Conservation (phyloP, 495 filamentous ascomycete species). For the Penicillium steckii region DNA sequence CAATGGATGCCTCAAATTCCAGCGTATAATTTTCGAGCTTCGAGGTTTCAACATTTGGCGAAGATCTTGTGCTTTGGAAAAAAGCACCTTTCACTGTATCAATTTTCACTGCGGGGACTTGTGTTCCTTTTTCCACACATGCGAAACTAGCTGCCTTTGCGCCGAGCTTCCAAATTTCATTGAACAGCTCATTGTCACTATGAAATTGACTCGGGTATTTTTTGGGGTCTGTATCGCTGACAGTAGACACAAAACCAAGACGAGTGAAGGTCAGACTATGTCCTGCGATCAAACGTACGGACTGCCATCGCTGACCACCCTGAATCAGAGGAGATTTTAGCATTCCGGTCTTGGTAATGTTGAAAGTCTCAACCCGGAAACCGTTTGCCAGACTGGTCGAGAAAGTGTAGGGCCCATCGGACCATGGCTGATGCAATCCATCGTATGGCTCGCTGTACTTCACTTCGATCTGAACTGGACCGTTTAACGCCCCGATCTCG, state of each 20-base stretch:
- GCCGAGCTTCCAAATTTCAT: conserved; percentile 5
- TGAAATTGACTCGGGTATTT: background rate
- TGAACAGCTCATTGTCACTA: background rate
- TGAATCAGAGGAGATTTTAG: conserved; percentile 1
- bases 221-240: background rate
- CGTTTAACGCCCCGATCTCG: background rate
- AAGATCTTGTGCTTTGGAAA: background rate
- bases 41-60: background rate
- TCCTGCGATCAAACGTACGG: background rate
- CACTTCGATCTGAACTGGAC: conserved; percentile 9
- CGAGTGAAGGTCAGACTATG: background rate
- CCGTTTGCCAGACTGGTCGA: conserved; percentile 2
- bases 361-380: conserved; percentile 9
- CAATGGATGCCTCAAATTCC: conserved; percentile 2
- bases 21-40: conserved; percentile 1
- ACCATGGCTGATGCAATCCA: background rate
- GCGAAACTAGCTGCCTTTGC: conserved; percentile 3
- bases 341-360: conserved; percentile 2
- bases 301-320: conserved; percentile 11
- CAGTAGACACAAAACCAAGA: background rate
- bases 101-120: background rate
- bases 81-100: conserved; percentile 6
- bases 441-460: conserved; percentile 11
- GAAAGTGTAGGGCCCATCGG: conserved; percentile 7
- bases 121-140: conserved; percentile 4